Conservation (phyloP, 345 rosid species). For the Dimocarpus longan region DNA sequence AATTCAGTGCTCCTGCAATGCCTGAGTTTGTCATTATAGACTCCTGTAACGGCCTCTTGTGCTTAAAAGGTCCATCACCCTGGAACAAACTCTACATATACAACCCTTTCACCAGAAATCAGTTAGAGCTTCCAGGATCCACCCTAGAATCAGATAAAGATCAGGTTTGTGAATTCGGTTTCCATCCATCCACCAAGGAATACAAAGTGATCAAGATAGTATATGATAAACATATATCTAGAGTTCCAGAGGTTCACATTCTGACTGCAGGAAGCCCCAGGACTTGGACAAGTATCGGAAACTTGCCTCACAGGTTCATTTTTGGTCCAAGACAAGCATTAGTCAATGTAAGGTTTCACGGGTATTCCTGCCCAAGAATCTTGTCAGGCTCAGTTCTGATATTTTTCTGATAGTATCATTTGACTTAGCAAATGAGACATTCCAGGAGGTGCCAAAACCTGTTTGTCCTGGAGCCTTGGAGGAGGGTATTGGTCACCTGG, state of each 20-base stretch:
- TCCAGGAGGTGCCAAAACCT: slow-evolving; percentile 21
- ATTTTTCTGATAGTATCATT: slow-evolving; percentile 18
- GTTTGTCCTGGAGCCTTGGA: neutral
- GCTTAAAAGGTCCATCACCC: slow-evolving; percentile 35
- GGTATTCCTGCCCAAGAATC: neutral
- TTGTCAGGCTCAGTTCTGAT: neutral
- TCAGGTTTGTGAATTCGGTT: slow-evolving; percentile 43
- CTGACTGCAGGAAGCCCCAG: slow-evolving; percentile 27
- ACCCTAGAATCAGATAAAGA: neutral
- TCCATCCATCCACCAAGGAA: slow-evolving; percentile 28
- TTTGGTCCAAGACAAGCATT: slow-evolving; percentile 9
- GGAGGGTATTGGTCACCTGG: neutral
- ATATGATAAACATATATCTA: slow-evolving; percentile 29
- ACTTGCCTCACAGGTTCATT: neutral
- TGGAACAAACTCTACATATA: slow-evolving; percentile 28
- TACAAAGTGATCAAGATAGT: slow-evolving; percentile 49
- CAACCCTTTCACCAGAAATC: slow-evolving; percentile 41
- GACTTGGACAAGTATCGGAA: slow-evolving; percentile 34
- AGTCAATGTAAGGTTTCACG: slow-evolving; percentile 37
- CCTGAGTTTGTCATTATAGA: slow-evolving; percentile 47
- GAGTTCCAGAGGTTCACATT: slow-evolving; percentile 35
- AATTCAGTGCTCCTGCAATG: slow-evolving; percentile 32
- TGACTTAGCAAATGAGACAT: slow-evolving; percentile 24
- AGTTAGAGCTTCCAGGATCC: neutral
- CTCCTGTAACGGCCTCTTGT: slow-evolving; percentile 47